Evolutionary conservation across 345 rosid genomes (phyloP), one percentile per base, ranked within the genome.

Genomic region (Punica granatum): DNA sequence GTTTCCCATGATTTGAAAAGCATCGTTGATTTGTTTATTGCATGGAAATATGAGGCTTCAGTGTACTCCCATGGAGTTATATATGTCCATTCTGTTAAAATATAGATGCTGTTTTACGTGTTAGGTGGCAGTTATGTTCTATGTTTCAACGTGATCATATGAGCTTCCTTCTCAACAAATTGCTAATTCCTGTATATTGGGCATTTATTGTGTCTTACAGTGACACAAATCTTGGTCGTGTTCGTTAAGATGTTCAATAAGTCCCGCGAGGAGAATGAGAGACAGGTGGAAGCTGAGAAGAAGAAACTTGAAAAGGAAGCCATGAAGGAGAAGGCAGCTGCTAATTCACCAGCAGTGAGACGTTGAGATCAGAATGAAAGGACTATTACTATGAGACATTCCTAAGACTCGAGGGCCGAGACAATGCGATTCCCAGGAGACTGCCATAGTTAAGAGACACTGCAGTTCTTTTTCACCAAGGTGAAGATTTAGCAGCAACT

Each of bases 241-340:
- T 94, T 91, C 21, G 87, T 89, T 56, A 91, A 88, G 82, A 84
- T 83, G 77, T 94, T 94, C 83, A 89, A 78, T 9, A 91, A 91
- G 75, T 81, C 97, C 37, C 81, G 88, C 10, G 95, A 86, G 44
- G 96, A 91, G 73, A 94, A 91, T 49, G 91, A 88, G 69, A 89
- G 72, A 71, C 85, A 58, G 80, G 93, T 86, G 69, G 95, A 91
- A 63, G 96, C 80, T 25, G 99, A 88, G 80, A 94, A 88, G 80
- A 94, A 91, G 85, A 94, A 82, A 71, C 74, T 87, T 71, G 97
- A 91, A 76, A 94, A 85, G 79, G 99, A 91, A 76, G 90, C 95
- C 66, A 73, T 85, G 74, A 93, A 85, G 75, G 95, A 87, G 68
- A 72, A 75, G 68, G 68, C 89, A 65, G 79, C 76, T 6, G 76